A percentile compares a stretch with the other conserved stretches of the same genome.
These are phyloP conservation scores for Plasmodium knowlesi DNA, from an alignment of 169 alveolate genomes.

Conservation along the genomic window DNA sequence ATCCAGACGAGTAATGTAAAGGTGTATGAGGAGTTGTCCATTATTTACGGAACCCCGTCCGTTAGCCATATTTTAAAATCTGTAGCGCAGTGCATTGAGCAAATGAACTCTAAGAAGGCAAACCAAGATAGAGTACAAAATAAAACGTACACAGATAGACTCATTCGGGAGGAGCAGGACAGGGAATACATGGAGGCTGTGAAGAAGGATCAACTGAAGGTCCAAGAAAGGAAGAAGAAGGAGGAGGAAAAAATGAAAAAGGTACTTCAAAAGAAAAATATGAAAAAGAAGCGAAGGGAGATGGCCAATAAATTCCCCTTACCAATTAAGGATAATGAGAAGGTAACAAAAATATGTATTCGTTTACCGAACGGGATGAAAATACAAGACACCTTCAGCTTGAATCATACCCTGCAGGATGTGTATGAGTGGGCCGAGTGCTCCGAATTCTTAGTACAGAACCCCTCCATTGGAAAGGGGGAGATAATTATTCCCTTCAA, in stretches of 20 bases:
- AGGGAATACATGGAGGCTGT: conserved; percentile 61
- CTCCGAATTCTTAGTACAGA: neutral
- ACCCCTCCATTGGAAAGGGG: neutral
- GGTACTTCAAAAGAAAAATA: neutral
- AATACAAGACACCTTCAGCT: conserved; percentile 25
- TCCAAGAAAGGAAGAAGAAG: conserved; percentile 25
- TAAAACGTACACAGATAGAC: conserved; percentile 15
- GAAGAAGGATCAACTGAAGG: conserved; percentile 11
- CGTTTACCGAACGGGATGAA: conserved; percentile 36
- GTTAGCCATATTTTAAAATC: conserved; percentile 16
- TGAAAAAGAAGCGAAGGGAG: conserved; percentile 19
- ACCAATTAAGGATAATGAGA: conserved; percentile 3
- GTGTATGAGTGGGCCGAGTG: conserved; percentile 71
- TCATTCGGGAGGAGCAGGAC: conserved; percentile 54
- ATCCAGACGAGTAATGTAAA: conserved; percentile 10
- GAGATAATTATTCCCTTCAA: conserved; percentile 26
- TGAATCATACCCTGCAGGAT: conserved; percentile 22
- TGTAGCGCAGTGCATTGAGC: conserved; percentile 19
- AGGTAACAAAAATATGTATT: conserved; percentile 27
- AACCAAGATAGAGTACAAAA: neutral
- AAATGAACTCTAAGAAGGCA: conserved; percentile 1
- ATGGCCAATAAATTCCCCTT: conserved; percentile 30
- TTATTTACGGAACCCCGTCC: conserved; percentile 30
- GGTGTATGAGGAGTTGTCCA: conserved; percentile 8
- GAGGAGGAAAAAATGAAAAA: conserved; percentile 29